Percentiles rank a stretch among this genome's conserved stretches.
Conservation (phyloP, 495 filamentous ascomycete genomes). For the Apodospora peruviana region DNA sequence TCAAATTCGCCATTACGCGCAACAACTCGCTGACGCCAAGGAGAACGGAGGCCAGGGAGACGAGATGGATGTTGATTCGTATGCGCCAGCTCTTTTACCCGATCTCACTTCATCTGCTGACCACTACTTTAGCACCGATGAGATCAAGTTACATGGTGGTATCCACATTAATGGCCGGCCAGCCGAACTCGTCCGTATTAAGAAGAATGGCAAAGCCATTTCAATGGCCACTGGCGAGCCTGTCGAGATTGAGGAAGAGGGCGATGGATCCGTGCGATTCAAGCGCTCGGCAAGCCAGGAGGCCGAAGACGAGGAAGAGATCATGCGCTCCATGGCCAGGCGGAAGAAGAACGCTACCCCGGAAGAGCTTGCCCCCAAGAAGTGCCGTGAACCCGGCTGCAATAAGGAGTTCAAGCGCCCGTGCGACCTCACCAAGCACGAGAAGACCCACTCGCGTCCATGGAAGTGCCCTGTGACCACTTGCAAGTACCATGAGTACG, state of each 20-base stretch:
- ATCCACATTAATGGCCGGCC: slow-evolving; percentile 70
- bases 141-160: slow-evolving; percentile 69
- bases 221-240: slow-evolving; percentile 60
- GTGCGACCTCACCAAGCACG: slow-evolving; percentile 91
- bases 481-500: slow-evolving; percentile 82
- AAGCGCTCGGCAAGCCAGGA: slow-evolving; percentile 60
- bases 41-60: slow-evolving; percentile 39
- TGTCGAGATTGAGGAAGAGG: slow-evolving; percentile 43
- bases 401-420: slow-evolving; percentile 88
- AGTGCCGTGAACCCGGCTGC: slow-evolving; percentile 61
- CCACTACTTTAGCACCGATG: slow-evolving; percentile 48
- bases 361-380: slow-evolving; percentile 68
- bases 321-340: slow-evolving; percentile 81
- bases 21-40: slow-evolving; percentile 47
- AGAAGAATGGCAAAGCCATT: slow-evolving; percentile 69
- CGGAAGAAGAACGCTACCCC: slow-evolving; percentile 72
- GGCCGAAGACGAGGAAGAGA: slow-evolving; percentile 64
- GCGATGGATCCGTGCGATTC: slow-evolving; percentile 37
- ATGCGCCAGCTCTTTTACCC: slow-evolving; percentile 21
- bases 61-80: slow-evolving; percentile 51
- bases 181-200: slow-evolving; percentile 68
- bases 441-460: slow-evolving; percentile 93
- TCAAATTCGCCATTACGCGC: slow-evolving; percentile 72
- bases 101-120: slow-evolving; percentile 31
- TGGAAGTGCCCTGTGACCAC: slow-evolving; percentile 78